Percentiles rank a stretch among this genome's conserved stretches.
These are phyloP conservation scores for Sclerotinia glacialis DNA, from an alignment of 2,329 filamentous ascomycete species.

Conservation along the genomic window DNA sequence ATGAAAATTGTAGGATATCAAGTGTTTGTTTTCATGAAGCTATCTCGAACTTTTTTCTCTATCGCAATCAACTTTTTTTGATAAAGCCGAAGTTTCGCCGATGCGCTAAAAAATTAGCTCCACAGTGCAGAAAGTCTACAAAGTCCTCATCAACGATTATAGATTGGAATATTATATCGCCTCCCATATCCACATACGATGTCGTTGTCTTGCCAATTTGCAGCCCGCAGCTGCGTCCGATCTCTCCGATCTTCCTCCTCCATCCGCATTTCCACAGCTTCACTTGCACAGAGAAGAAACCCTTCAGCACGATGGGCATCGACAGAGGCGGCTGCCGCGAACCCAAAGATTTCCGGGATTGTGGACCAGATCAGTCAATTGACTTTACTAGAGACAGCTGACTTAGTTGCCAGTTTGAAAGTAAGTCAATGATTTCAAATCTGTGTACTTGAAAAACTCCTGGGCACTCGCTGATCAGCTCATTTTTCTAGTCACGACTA, in stretches of 20 bases:
- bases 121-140: constrained; percentile 22
- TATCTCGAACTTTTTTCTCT: constrained; percentile 24
- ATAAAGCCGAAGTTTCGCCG: constrained; percentile 14
- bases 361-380: constrained; percentile 99
- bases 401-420: constrained; percentile 93
- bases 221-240: constrained; percentile 62
- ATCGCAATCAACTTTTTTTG: constrained; percentile 21
- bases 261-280: constrained; percentile 47
- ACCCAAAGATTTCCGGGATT: constrained; percentile 90
- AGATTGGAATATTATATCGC: constrained; percentile 22
- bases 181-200: constrained; percentile 45
- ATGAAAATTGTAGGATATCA: constrained; percentile 9
- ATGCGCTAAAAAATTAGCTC: constrained; percentile 25
- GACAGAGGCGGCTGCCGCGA: constrained; percentile 67
- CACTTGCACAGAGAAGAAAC: constrained; percentile 48
- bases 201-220: constrained; percentile 62
- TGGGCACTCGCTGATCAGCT: constrained; percentile 26
- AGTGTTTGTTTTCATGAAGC: constrained; percentile 10
- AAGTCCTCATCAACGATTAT: constrained; percentile 30
- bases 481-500: constrained; percentile 66
- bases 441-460: neutral
- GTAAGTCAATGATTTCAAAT: constrained; percentile 49
- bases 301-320: constrained; percentile 75
- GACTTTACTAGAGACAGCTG: constrained; percentile 94
- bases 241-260: constrained; percentile 54